These are phyloP conservation scores for Excoecaria agallocha DNA, from an alignment of 345 rosid genomes.

Conservation along the genomic window DNA sequence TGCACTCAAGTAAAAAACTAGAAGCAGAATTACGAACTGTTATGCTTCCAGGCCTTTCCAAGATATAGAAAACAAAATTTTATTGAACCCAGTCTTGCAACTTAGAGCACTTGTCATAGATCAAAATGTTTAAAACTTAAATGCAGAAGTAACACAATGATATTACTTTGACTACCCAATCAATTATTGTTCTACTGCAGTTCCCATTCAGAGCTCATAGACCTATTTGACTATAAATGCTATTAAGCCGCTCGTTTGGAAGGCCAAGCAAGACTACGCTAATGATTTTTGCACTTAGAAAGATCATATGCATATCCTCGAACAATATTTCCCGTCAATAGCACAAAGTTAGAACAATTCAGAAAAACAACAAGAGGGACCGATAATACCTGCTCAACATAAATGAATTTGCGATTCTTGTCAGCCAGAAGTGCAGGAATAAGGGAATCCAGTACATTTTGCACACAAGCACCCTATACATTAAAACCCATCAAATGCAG, in stretches of 20 bases:
- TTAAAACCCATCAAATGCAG: not conserved
- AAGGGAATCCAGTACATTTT: constrained; percentile 88
- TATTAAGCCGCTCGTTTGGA: not conserved
- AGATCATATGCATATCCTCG: not conserved
- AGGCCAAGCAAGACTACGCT: not conserved
- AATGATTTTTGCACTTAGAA: not conserved
- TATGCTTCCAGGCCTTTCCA: not conserved
- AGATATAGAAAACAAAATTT: not conserved
- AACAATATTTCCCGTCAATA: not conserved
- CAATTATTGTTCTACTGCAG: not conserved
- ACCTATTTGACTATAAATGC: not conserved
- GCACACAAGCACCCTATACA: constrained; percentile 86
- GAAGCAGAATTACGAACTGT: not conserved
- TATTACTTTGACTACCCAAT: not conserved
- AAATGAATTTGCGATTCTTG: constrained; percentile 82
- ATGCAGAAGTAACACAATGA: not conserved
- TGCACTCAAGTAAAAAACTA: not conserved
- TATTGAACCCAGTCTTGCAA: not conserved
- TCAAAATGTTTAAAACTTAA: not conserved
- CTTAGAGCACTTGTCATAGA: not conserved
- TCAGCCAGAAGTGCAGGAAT: constrained; percentile 81
- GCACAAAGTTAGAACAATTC: constrained; percentile 4
- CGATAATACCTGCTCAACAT: constrained; percentile 62
- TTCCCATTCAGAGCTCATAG: not conserved
- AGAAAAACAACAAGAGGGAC: constrained; percentile 5